phyloP scores from a whole-genome alignment of 768 basidiomycete species.

The Gloeostereum incarnatum region DNA sequence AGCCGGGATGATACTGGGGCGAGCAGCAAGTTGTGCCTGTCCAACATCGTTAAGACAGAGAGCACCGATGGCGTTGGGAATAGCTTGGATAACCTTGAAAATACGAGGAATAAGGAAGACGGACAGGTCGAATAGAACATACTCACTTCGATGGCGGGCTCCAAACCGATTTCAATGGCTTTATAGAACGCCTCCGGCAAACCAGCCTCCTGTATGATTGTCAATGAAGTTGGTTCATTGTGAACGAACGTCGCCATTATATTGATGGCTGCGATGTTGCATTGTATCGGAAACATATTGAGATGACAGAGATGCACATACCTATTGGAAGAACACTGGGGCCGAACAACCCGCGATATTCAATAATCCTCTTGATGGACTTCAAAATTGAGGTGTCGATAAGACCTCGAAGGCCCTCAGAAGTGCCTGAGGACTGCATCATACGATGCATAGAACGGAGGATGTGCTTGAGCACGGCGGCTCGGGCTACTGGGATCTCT shows the following conservation, averaged over 20 bases:
- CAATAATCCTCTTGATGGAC: constrained; percentile 83
- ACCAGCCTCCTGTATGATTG: constrained; percentile 86
- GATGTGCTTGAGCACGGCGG: constrained; percentile 81
- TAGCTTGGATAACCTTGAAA: constrained; percentile 75
- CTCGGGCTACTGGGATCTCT: constrained; percentile 65
- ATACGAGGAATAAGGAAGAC: constrained; percentile 4
- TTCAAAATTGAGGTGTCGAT: constrained; percentile 84
- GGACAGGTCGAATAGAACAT: neutral
- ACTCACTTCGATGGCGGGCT: constrained; percentile 78
- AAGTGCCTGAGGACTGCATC: constrained; percentile 93
- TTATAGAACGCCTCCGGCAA: constrained; percentile 87
- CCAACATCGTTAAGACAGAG: constrained; percentile 91
- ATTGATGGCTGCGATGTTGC: constrained; percentile 59
- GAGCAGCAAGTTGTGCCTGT: constrained; percentile 66
- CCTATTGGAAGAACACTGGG: constrained; percentile 79
- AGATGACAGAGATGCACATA: constrained; percentile 23
- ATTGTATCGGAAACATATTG: constrained; percentile 8
- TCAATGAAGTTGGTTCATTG: constrained; percentile 93
- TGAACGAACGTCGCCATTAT: constrained; percentile 96
- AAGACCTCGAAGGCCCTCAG: constrained; percentile 89
- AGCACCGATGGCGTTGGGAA: constrained; percentile 93
- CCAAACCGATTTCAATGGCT: constrained; percentile 75
- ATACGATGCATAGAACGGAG: constrained; percentile 91
- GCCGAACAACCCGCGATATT: constrained; percentile 77
- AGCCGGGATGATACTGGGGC: constrained; percentile 75